These are phyloP conservation scores for Ophiostoma populinum DNA, from an alignment of 2,329 filamentous ascomycete genomes.

Conservation along the genomic window DNA sequence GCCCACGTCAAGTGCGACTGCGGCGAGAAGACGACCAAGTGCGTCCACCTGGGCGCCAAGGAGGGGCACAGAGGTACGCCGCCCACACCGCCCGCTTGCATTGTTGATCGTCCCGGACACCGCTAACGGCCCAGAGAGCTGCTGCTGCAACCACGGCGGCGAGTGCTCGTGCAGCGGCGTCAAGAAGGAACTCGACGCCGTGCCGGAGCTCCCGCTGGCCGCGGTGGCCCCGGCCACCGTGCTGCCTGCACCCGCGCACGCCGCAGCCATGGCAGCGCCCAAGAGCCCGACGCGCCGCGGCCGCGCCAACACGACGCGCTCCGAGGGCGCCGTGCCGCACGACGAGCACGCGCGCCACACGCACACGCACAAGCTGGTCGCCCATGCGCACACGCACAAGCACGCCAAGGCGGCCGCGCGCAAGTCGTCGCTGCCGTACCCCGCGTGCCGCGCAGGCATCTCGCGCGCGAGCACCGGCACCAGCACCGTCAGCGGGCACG, in stretches of 20 bases:
- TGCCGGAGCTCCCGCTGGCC: too few relatives aligned
- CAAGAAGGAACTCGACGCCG: constrained; percentile 49
- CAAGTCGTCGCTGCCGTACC: constrained; percentile 45
- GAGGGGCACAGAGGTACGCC: constrained; percentile 42
- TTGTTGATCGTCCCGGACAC: background rate
- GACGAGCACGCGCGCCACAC: constrained; percentile 50
- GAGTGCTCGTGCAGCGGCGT: constrained; percentile 42
- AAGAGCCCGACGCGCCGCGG: constrained; percentile 20
- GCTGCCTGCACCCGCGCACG: background rate
- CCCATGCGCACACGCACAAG: constrained; percentile 37
- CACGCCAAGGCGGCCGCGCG: constrained; percentile 41
- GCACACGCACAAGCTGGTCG: too few relatives aligned
- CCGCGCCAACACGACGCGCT: constrained; percentile 41
- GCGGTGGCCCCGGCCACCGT: too few relatives aligned
- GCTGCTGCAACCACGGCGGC: constrained; percentile 53
- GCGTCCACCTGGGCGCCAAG: constrained; percentile 37
- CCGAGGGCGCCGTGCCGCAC: constrained; percentile 39
- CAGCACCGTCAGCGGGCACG: constrained; percentile 4
- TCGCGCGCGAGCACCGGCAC: constrained; percentile 35
- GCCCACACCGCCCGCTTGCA: background rate
- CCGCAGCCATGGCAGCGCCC: constrained; percentile 12
- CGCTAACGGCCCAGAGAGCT: constrained; percentile 32
- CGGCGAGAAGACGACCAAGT: constrained; percentile 72
- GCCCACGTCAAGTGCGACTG: constrained; percentile 96
- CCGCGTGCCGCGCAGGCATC: constrained; percentile 39